Conservation (phyloP, 1,284 basidiomycete genomes). For the Leccinum pseudoinsigne region DNA sequence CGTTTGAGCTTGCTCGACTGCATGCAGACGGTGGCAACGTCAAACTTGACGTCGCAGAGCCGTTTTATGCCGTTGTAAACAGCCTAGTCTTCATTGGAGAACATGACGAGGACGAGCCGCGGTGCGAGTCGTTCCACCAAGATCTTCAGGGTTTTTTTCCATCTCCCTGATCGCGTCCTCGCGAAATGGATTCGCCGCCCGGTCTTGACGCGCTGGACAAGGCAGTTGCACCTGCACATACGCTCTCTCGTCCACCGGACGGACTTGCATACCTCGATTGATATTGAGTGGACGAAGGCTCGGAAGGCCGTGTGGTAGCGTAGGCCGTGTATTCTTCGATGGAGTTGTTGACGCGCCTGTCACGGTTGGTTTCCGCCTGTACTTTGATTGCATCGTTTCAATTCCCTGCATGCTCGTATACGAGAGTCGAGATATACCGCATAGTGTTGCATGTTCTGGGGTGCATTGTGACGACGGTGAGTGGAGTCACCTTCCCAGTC, state of each 20-base stretch:
- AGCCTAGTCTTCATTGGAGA: constrained; percentile 66
- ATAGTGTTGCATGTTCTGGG: constrained; percentile 87
- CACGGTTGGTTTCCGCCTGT: constrained; percentile 89
- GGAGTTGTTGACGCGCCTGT: constrained; percentile 64
- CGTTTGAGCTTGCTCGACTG: constrained; percentile 60
- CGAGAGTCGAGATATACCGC: constrained; percentile 88
- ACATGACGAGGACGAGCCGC: constrained; percentile 50
- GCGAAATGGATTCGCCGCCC: constrained; percentile 9
- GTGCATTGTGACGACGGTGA: constrained; percentile 52
- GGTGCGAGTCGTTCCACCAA: constrained; percentile 29
- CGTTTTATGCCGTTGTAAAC: constrained; percentile 73
- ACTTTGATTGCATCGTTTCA: constrained; percentile 93
- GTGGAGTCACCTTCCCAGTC: constrained; percentile 69
- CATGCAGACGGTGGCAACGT: constrained; percentile 69
- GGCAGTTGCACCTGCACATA: constrained; percentile 13
- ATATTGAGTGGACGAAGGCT: constrained; percentile 27
- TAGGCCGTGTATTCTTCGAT: constrained; percentile 54
- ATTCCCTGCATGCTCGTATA: constrained; percentile 86
- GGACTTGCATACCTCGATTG: constrained; percentile 47
- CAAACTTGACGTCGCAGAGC: constrained; percentile 63
- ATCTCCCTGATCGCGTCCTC: constrained; percentile 23
- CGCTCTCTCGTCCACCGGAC: not conserved
- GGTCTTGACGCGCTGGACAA: not conserved
- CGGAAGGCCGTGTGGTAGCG: constrained; percentile 27
- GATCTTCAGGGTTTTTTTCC: constrained; percentile 18